phyloP scores from a whole-genome alignment of 2,329 filamentous ascomycete genomes.

The Diaporthe eres region DNA sequence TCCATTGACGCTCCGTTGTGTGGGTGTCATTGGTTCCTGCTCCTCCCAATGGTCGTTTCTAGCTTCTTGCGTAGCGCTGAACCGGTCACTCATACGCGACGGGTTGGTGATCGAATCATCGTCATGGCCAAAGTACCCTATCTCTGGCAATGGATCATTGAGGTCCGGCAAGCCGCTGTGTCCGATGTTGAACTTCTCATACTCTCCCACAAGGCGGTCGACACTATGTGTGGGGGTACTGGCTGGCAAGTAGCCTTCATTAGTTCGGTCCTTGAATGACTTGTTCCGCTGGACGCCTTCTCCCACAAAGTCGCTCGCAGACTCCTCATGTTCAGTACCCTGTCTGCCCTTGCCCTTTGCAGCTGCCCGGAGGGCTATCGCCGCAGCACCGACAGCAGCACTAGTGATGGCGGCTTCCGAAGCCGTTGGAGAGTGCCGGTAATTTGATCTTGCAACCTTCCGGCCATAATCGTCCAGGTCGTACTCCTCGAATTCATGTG shows the following conservation, averaged over 20 bases:
- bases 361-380: slow-evolving; percentile 63
- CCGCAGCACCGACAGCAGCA: slow-evolving; percentile 68
- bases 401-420: slow-evolving; percentile 71
- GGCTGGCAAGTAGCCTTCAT: slow-evolving; percentile 68
- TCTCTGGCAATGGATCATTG: slow-evolving; percentile 81
- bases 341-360: slow-evolving; percentile 61
- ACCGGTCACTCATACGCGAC: slow-evolving; percentile 83
- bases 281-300: slow-evolving; percentile 71
- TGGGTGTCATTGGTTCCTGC: slow-evolving; percentile 51
- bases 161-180: slow-evolving; percentile 79
- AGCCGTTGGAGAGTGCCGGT: slow-evolving; percentile 66
- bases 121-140: slow-evolving; percentile 72
- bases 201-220: slow-evolving; percentile 68
- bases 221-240: slow-evolving; percentile 72
- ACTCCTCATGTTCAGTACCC: slow-evolving; percentile 50
- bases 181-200: slow-evolving; percentile 69
- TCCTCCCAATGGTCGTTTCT: slow-evolving; percentile 46
- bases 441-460: slow-evolving; percentile 63
- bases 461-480: slow-evolving; percentile 71
- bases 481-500: slow-evolving; percentile 61
- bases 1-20: slow-evolving; percentile 48
- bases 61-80: slow-evolving; percentile 63
- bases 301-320: slow-evolving; percentile 58
- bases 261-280: slow-evolving; percentile 76
- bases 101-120: slow-evolving; percentile 87